These are phyloP conservation scores for Trichoderma virens DNA, from an alignment of 495 filamentous ascomycete genomes.

Conservation along the genomic window DNA sequence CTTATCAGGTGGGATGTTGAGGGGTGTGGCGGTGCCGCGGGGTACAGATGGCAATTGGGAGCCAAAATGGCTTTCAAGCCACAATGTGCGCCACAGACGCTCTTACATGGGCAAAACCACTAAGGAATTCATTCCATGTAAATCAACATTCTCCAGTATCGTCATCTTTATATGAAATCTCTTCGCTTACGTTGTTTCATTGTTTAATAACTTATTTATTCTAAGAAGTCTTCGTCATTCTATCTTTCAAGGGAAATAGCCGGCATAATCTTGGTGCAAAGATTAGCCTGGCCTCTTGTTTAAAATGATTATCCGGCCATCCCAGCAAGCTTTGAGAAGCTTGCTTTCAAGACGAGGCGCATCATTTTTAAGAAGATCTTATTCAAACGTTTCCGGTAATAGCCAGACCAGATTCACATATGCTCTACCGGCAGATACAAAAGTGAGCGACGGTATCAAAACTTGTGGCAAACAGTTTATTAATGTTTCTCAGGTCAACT, in stretches of 20 bases:
- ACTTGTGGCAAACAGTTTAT: not conserved
- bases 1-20: not conserved
- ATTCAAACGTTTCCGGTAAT: not conserved
- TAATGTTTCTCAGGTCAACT: not conserved
- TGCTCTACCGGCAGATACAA: not conserved
- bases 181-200: too few species aligned
- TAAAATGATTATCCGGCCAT: not conserved
- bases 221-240: not conserved
- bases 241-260: not conserved
- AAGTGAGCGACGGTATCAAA: not conserved
- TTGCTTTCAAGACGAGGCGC: not conserved
- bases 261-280: too few species aligned
- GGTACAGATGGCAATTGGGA: not conserved
- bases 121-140: not conserved
- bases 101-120: not conserved
- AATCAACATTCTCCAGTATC: not conserved
- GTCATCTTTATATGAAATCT: too few species aligned
- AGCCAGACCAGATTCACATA: constrained; percentile 3
- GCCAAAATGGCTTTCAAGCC: not conserved
- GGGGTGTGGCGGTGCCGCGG: constrained; percentile 7
- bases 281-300: too few species aligned
- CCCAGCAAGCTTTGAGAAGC: not conserved
- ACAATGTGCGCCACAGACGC: not conserved
- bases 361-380: not conserved
- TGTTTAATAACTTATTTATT: too few species aligned